Percentiles rank a stretch among this genome's conserved stretches.
Conservation (phyloP, 2,329 filamentous ascomycete species). For the Dothistroma septosporum region DNA sequence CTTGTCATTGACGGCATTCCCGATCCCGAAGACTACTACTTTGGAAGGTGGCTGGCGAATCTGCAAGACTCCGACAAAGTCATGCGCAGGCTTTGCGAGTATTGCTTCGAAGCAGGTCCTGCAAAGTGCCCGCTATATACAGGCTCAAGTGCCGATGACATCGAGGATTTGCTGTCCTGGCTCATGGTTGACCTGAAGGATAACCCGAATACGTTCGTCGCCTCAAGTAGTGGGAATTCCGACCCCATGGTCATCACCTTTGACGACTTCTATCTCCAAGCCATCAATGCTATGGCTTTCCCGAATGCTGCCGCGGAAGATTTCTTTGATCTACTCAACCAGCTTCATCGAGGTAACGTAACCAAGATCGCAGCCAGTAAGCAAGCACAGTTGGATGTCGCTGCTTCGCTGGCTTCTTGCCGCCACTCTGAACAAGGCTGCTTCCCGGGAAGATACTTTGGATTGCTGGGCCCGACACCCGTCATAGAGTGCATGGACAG, state of each 20-base stretch:
- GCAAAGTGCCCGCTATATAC: conserved; percentile 5
- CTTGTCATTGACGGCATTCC: conserved; percentile 39
- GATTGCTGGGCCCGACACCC: conserved; percentile 9
- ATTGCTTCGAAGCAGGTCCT: conserved; percentile 4
- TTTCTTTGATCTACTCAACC: conserved; percentile 4
- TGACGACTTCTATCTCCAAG: conserved; percentile 9
- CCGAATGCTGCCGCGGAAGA: conserved; percentile 7
- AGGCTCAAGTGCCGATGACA: conserved; percentile 2
- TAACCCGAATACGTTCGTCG: background rate
- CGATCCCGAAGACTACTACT: conserved; percentile 6
- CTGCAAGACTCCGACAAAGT: conserved; percentile 4
- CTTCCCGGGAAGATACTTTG: conserved; percentile 8
- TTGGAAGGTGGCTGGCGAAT: background rate
- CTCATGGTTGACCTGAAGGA: conserved; percentile 5
- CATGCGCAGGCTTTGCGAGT: conserved; percentile 3
- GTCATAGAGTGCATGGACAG: conserved; percentile 14
- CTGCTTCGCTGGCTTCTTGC: conserved; percentile 6
- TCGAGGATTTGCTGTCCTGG: background rate
- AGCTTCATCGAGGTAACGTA: conserved; percentile 8
- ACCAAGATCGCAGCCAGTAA: conserved; percentile 4
- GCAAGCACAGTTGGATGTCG: conserved; percentile 3
- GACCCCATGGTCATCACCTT: conserved; percentile 7
- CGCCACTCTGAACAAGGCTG: conserved; percentile 4
- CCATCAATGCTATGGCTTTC: conserved; percentile 10
- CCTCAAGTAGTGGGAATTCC: too few species aligned